phyloP scores from a whole-genome alignment of 2,329 filamentous ascomycete species.

The Rhynchosporium agropyri region DNA sequence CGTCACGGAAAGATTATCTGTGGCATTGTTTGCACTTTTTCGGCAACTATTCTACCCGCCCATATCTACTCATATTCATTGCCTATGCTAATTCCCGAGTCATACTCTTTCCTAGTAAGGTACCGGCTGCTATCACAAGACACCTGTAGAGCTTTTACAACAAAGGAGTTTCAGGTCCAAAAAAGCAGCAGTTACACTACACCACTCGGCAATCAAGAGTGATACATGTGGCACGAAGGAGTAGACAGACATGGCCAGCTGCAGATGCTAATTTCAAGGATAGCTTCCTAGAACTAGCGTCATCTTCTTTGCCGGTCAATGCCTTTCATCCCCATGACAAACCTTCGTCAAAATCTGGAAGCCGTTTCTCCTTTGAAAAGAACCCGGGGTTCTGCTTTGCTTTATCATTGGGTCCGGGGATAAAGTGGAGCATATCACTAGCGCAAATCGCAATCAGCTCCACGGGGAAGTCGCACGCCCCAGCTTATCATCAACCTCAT shows the following conservation, averaged over 20 bases:
- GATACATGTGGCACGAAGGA: neutral
- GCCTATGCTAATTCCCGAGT: neutral
- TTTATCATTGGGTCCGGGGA: neutral
- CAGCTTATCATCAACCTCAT: slow-evolving; percentile 7
- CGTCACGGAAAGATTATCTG: too few relatives aligned
- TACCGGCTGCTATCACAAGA: neutral
- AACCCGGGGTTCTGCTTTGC: neutral
- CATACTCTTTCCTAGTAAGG: too few relatives aligned
- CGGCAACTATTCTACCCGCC: neutral
- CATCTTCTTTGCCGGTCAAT: neutral
- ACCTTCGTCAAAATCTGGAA: neutral
- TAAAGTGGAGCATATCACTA: neutral
- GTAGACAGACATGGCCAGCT: neutral
- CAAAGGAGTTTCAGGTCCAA: neutral
- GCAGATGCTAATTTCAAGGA: neutral
- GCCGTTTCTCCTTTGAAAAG: slow-evolving; percentile 6
- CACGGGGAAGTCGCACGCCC: neutral
- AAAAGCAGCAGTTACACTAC: neutral
- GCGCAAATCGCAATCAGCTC: neutral
- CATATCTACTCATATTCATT: too few relatives aligned
- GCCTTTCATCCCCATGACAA: neutral
- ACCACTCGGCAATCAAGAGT: slow-evolving; percentile 8
- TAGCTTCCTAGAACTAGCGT: neutral
- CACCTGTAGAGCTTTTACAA: neutral
- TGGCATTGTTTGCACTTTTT: too few relatives aligned